Conservation (phyloP, 2,329 filamentous ascomycete species). For the Alternaria sp. region DNA sequence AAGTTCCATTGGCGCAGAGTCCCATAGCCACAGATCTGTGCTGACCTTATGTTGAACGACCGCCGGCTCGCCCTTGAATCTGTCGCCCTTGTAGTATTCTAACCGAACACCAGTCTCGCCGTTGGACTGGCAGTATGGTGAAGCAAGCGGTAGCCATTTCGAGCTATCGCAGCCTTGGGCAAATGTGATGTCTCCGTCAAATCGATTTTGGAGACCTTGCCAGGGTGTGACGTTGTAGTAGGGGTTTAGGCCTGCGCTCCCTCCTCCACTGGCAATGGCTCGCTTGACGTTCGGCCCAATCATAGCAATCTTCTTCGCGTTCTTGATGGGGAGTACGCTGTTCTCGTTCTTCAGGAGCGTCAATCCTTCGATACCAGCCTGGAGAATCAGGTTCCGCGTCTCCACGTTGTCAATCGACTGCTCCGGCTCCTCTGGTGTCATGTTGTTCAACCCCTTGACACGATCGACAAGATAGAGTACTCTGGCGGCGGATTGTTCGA, state of each 20-base stretch:
- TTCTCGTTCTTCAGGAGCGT: constrained; percentile 70
- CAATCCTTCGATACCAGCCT: constrained; percentile 67
- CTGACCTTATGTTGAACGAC: constrained; percentile 66
- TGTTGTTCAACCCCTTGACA: constrained; percentile 64
- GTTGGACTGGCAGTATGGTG: constrained; percentile 63
- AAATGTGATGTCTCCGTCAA: constrained; percentile 64
- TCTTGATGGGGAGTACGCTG: constrained; percentile 64
- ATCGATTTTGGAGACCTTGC: constrained; percentile 64
- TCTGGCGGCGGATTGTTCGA: constrained; percentile 57
- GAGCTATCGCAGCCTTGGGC: constrained; percentile 68
- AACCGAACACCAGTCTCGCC: constrained; percentile 68
- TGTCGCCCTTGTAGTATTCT: constrained; percentile 70
- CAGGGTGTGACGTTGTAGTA: constrained; percentile 72
- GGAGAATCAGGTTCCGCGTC: constrained; percentile 65
- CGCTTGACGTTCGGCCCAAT: constrained; percentile 73
- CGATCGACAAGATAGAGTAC: constrained; percentile 68
- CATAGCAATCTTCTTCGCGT: constrained; percentile 66
- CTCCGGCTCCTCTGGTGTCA: constrained; percentile 64
- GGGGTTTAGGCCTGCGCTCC: constrained; percentile 71
- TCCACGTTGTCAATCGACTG: constrained; percentile 60
- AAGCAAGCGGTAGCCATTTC: constrained; percentile 70
- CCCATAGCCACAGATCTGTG: constrained; percentile 74
- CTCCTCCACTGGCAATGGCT: constrained; percentile 71
- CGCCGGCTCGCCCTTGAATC: constrained; percentile 64
- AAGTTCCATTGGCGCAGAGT: constrained; percentile 68